Evolutionary conservation across 805 yeast species (phyloP).

Genomic region (Wickerhamomyces hampshirensis): DNA sequence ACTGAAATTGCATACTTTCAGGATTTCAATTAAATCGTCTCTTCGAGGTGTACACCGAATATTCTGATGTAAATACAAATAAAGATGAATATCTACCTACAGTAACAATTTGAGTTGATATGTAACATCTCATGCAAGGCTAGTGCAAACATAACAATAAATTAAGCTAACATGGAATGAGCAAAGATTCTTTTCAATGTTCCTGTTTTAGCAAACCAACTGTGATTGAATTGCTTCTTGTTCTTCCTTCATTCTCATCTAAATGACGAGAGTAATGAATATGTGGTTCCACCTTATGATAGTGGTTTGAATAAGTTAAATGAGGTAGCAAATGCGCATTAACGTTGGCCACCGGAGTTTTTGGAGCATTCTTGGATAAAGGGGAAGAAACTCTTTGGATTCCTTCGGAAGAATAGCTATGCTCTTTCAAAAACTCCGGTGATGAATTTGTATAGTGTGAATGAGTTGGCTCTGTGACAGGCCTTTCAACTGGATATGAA

Average conservation of each 20-base stretch:
- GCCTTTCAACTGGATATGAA: conserved; percentile 1
- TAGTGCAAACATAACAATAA: too few species aligned
- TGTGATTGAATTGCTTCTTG: conserved; percentile 23
- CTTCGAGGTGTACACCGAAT: too few species aligned
- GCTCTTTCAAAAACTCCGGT: neutral
- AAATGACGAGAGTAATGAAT: neutral
- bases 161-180: too few species aligned
- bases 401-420: neutral
- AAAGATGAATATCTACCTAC: too few species aligned
- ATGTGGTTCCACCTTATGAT: conserved; percentile 37
- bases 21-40: too few species aligned
- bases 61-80: too few species aligned
- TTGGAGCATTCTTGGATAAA: conserved; percentile 30
- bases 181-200: too few species aligned
- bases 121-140: too few species aligned
- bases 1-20: too few species aligned
- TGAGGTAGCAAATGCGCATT: conserved; percentile 24
- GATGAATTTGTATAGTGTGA: neutral
- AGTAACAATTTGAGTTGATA: too few species aligned
- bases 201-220: conserved; percentile 17
- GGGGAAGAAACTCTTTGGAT: conserved; percentile 29
- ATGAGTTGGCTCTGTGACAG: neutral
- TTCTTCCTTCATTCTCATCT: conserved; percentile 1
- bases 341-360: conserved; percentile 26
- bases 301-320: conserved; percentile 34